Evolutionary conservation across 2,329 filamentous ascomycete genomes (phyloP).

Genomic region (Cadophora malorum): DNA sequence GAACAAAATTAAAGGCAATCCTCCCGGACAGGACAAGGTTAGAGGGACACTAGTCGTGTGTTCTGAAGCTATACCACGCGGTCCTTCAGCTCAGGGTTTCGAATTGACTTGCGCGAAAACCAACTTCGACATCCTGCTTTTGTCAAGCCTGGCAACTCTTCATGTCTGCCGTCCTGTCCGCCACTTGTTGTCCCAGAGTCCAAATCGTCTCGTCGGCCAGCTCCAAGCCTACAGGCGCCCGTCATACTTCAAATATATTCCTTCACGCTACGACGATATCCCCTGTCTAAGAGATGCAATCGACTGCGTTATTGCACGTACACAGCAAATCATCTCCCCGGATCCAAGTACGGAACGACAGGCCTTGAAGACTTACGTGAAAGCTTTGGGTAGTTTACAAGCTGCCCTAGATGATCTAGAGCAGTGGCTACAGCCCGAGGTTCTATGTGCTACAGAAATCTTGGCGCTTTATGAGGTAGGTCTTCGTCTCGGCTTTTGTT

Average conservation of each 20-base stretch:
- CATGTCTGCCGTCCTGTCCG: conserved; percentile 41
- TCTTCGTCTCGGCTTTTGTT: too few species aligned
- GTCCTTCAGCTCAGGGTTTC: conserved; percentile 38
- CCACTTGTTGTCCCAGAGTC: conserved; percentile 34
- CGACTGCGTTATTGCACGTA: conserved; percentile 40
- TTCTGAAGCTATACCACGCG: conserved; percentile 17
- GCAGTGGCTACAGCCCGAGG: conserved; percentile 36
- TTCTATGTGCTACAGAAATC: conserved; percentile 40
- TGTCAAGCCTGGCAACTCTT: conserved; percentile 42
- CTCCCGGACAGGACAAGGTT: not conserved
- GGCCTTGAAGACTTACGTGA: conserved; percentile 37
- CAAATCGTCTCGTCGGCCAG: conserved; percentile 37
- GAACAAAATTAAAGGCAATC: not conserved
- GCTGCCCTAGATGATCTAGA: conserved; percentile 37
- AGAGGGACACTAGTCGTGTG: not conserved
- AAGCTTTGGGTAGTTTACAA: conserved; percentile 36
- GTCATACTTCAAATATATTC: conserved; percentile 37
- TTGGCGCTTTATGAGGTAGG: conserved; percentile 37
- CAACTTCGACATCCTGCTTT: conserved; percentile 40
- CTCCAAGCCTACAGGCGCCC: conserved; percentile 37
- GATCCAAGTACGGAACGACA: conserved; percentile 29
- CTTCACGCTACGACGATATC: not conserved
- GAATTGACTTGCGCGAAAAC: conserved; percentile 38
- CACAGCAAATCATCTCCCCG: conserved; percentile 38
- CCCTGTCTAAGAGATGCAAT: conserved; percentile 29